These are phyloP conservation scores for Schoenoplectus tabernaemontani DNA, from an alignment of 202 grass and related monocot genomes.

Conservation along the genomic window DNA sequence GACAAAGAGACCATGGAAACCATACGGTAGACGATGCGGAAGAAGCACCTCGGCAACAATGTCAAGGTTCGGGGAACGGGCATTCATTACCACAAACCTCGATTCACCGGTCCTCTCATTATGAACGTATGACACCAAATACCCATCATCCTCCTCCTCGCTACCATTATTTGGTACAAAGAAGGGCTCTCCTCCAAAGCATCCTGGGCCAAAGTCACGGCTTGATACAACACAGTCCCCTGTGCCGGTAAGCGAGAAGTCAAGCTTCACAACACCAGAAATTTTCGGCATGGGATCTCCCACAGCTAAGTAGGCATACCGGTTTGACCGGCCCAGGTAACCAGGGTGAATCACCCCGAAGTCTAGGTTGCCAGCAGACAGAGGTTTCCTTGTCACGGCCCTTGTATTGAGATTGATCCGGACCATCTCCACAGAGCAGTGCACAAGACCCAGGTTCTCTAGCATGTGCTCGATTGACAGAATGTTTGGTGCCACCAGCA, in stretches of 20 bases:
- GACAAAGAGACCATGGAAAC: constrained; percentile 76
- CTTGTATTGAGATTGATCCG: constrained; percentile 66
- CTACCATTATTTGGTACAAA: constrained; percentile 48
- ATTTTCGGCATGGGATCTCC: constrained; percentile 77
- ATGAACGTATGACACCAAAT: constrained; percentile 81
- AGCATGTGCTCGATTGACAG: constrained; percentile 77
- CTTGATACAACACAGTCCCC: constrained; percentile 58
- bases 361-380: constrained; percentile 62
- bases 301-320: constrained; percentile 53
- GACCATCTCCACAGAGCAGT: constrained; percentile 61
- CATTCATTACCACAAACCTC: constrained; percentile 74
- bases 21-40: constrained; percentile 63
- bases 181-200: constrained; percentile 66
- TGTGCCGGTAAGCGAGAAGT: constrained; percentile 37
- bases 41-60: constrained; percentile 71
- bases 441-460: constrained; percentile 55
- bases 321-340: constrained; percentile 47
- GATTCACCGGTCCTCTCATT: constrained; percentile 40
- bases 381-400: constrained; percentile 46
- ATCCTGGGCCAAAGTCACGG: constrained; percentile 49
- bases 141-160: constrained; percentile 61
- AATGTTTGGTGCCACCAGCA: constrained; percentile 71
- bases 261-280: constrained; percentile 52
- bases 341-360: constrained; percentile 60
- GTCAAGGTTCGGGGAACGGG: constrained; percentile 43